Conservation (phyloP, 2,329 filamentous ascomycete genomes). For the Colletotrichum sp. region DNA sequence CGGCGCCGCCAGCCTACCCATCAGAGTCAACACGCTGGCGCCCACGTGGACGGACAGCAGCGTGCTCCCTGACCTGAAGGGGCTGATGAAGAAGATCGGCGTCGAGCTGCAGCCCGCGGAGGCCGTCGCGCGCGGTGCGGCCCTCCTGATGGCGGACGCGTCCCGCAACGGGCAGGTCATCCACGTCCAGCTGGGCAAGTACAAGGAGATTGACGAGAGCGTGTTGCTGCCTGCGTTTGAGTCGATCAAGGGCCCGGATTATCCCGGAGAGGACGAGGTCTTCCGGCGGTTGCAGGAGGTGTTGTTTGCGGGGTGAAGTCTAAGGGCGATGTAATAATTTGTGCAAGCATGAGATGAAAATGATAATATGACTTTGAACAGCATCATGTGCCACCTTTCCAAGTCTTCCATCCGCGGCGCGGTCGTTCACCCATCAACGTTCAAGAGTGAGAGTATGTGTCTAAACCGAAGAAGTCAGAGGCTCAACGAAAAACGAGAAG, state of each 20-base stretch:
- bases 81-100: slow-evolving; percentile 40
- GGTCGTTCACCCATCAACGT: neutral
- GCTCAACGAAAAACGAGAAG: neutral
- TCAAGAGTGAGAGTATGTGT: neutral
- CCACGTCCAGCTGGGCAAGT: slow-evolving; percentile 53
- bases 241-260: slow-evolving; percentile 34
- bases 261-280: slow-evolving; percentile 40
- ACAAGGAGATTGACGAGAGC: slow-evolving; percentile 58
- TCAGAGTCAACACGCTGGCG: slow-evolving; percentile 55
- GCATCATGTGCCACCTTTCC: neutral
- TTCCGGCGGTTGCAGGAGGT: slow-evolving; percentile 23
- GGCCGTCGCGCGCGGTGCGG: slow-evolving; percentile 53
- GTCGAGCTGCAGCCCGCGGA: slow-evolving; percentile 48
- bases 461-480: neutral
- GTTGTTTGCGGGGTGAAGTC: neutral
- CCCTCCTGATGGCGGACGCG: slow-evolving; percentile 53
- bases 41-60: slow-evolving; percentile 30
- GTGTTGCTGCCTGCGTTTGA: slow-evolving; percentile 38
- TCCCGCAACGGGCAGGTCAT: slow-evolving; percentile 55
- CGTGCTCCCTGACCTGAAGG: slow-evolving; percentile 44
- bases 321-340: neutral
- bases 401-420: neutral
- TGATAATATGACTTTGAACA: neutral
- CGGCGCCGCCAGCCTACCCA: slow-evolving; percentile 39
- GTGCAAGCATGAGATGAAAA: neutral